Conservation (phyloP, 1,284 basidiomycete genomes). For the Coriolopsis trogii region DNA sequence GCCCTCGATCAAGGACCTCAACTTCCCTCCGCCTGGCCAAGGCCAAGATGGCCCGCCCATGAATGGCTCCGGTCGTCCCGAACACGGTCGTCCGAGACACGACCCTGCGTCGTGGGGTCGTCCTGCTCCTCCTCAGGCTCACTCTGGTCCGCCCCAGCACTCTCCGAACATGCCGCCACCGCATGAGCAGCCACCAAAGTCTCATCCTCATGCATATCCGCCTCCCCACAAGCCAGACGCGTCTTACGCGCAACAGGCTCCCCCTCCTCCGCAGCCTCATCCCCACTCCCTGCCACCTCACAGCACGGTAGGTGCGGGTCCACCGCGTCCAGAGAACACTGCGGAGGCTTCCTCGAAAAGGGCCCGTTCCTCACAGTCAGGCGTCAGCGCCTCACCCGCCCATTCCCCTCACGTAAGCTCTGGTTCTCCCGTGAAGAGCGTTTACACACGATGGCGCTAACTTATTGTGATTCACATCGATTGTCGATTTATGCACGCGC, state of each 20-base stretch:
- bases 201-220: slow-evolving; percentile 19
- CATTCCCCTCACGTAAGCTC: slow-evolving; percentile 42
- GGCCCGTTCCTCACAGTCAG: slow-evolving; percentile 32
- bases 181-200: slow-evolving; percentile 24
- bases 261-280: slow-evolving; percentile 18
- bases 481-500: slow-evolving; percentile 21
- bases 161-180: slow-evolving; percentile 22
- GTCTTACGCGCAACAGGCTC: slow-evolving; percentile 16
- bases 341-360: slow-evolving; percentile 30
- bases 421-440: slow-evolving; percentile 28
- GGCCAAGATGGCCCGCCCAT: slow-evolving; percentile 33
- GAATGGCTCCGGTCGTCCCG: slow-evolving; percentile 19
- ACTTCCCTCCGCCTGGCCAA: slow-evolving; percentile 47
- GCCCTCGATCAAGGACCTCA: slow-evolving; percentile 68
- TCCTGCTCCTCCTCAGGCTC: slow-evolving; percentile 13
- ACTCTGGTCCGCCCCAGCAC: slow-evolving; percentile 20
- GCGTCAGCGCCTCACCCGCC: slow-evolving; percentile 36
- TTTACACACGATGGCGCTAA: slow-evolving; percentile 28
- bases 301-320: slow-evolving; percentile 17
- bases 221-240: slow-evolving; percentile 19
- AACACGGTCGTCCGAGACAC: slow-evolving; percentile 27
- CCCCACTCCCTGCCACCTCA: slow-evolving; percentile 13
- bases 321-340: slow-evolving; percentile 21
- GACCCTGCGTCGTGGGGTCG: slow-evolving; percentile 29
- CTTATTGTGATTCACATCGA: slow-evolving; percentile 24